Evolutionary conservation across 2,329 filamentous ascomycete genomes (phyloP).

Genomic region (Trichophyton schoenleinii): DNA sequence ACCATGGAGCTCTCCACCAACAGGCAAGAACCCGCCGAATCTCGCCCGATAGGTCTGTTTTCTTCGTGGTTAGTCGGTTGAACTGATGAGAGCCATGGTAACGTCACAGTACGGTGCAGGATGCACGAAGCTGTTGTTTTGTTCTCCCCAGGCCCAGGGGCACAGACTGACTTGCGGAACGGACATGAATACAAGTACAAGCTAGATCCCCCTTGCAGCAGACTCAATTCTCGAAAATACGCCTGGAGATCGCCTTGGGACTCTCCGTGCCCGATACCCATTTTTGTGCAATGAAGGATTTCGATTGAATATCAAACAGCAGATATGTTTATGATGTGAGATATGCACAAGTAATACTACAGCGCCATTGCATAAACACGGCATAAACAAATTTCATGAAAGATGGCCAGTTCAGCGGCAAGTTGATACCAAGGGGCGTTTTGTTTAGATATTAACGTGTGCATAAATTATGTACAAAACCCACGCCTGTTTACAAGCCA

Average conservation of each 20-base stretch:
- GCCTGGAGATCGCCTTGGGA: constrained; percentile 1
- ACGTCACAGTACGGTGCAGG: too few relatives aligned
- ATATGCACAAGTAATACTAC: too few relatives aligned
- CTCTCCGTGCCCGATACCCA: neutral
- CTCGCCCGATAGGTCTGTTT: neutral
- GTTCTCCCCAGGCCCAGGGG: neutral
- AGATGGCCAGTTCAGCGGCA: too few relatives aligned
- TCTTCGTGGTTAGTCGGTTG: too few relatives aligned
- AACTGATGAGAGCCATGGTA: too few relatives aligned
- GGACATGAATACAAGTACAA: neutral
- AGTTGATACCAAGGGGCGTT: neutral
- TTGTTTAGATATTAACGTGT: neutral
- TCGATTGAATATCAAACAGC: too few relatives aligned
- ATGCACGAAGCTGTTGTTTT: too few relatives aligned
- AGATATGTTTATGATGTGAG: too few relatives aligned
- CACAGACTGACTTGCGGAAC: neutral
- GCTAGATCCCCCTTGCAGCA: neutral
- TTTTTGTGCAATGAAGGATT: neutral
- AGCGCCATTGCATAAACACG: neutral
- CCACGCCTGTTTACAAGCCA: neutral
- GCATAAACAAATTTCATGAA: neutral
- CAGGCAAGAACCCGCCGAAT: neutral
- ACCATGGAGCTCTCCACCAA: neutral
- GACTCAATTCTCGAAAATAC: neutral
- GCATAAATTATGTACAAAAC: neutral